Base-by-base conservation (phyloP, 2,329 filamentous ascomycete genomes). In the Zalaria sp. region DNA sequence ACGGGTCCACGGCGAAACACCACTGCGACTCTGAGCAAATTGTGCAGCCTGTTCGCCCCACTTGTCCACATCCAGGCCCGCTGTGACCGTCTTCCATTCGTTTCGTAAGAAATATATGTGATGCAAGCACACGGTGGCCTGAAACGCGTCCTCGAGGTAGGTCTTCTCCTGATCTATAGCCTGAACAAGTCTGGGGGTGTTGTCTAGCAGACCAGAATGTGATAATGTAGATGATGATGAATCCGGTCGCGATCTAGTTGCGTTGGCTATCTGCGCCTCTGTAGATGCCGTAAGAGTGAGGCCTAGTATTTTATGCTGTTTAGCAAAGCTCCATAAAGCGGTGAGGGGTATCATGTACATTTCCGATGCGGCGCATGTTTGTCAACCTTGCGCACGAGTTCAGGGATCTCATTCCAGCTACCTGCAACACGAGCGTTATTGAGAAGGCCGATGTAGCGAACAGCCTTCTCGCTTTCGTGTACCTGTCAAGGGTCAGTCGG, bases 341-440 rank as follows among this genome's bases (percentile, higher is more conserved):
- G n/a, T 27, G 5, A 25, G 11, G 9, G 76, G 18, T 2, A 18
- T 18, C 18, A 18, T 18, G 53, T 80, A 95, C 89, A 94, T 63
- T 76, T 75, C 61, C 84, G 77, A 46, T 83, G 76, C 34, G 87
- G 81, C 53, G 87, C 84, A 72, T 98, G 89, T 63, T 98, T 96
- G 56, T 82, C 83, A 55, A 96, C 75, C 65, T 98, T 98, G 59
- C 89, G 79, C 54, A 91, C 80, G 48, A 93, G 73, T 65, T 96
- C 89, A 26, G 85, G 84, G 27, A 96, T 74, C 27, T 83, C 77
- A 51, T 78, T 71, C 91, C 91, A 98, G 60, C 79, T 80, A 40
- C 83, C 87, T 55, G 89, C 79, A 62, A 86, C 93, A 56, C 91
- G 82, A 50, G 86, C 87, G 52, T 80, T 74, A 60, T 96, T 85